Conservation (phyloP, 202 grass and related monocot genomes). For the Elaeis oleifera region DNA sequence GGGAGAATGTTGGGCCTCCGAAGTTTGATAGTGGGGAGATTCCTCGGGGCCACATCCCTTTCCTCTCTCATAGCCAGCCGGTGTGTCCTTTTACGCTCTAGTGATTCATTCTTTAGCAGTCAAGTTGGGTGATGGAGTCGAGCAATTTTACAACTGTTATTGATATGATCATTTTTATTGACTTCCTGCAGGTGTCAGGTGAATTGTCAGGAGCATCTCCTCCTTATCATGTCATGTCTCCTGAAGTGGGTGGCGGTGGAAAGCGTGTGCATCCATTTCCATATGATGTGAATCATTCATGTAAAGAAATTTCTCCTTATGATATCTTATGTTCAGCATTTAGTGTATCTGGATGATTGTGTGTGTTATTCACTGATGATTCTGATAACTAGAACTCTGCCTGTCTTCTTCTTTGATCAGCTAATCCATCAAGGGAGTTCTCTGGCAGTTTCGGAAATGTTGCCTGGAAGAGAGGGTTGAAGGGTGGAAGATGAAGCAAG, state of each 20-base stretch:
- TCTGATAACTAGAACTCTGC: constrained; percentile 16
- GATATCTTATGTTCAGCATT: constrained; percentile 8
- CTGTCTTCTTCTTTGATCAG: constrained; percentile 30
- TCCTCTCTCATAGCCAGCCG: constrained; percentile 61
- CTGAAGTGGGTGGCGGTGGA: constrained; percentile 42
- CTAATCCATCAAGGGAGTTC: constrained; percentile 86
- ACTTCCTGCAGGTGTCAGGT: constrained; percentile 50
- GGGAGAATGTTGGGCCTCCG: constrained; percentile 46
- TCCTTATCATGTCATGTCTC: constrained; percentile 86
- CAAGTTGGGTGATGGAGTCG: too few relatives aligned
- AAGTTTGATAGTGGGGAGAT: constrained; percentile 76
- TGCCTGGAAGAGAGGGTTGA: constrained; percentile 97
- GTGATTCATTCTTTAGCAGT: too few relatives aligned
- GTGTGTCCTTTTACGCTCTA: neutral
- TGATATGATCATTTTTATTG: constrained; percentile 3
- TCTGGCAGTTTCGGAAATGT: constrained; percentile 86
- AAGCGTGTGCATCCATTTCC: constrained; percentile 65
- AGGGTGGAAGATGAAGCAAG: constrained; percentile 99
- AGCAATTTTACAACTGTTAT: too few relatives aligned
- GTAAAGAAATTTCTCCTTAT: constrained; percentile 34
- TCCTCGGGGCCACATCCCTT: constrained; percentile 62
- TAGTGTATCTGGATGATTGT: constrained; percentile 1
- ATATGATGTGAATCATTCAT: constrained; percentile 53
- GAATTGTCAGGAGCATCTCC: constrained; percentile 71
- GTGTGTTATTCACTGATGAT: constrained; percentile 1